These are phyloP conservation scores for Magnaporthiopsis poae DNA, from an alignment of 2,329 filamentous ascomycete genomes.

Conservation along the genomic window DNA sequence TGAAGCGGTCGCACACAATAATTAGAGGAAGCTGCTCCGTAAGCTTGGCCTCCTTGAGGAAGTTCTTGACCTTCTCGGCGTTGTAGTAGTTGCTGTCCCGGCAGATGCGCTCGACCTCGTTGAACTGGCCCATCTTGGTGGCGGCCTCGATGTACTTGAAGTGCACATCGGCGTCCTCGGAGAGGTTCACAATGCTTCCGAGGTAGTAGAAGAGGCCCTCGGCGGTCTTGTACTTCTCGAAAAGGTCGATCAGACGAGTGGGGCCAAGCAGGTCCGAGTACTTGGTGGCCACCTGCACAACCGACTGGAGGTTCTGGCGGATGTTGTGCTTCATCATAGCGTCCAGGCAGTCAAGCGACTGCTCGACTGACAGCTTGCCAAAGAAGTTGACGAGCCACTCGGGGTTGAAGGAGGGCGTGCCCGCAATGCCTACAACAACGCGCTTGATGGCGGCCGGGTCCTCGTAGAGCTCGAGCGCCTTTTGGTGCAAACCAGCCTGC, in stretches of 20 bases:
- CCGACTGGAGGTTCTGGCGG: slow-evolving; percentile 87
- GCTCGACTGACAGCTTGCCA: slow-evolving; percentile 86
- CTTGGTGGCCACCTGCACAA: slow-evolving; percentile 92
- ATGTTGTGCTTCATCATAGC: slow-evolving; percentile 96
- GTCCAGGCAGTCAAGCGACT: slow-evolving; percentile 85
- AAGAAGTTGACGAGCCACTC: slow-evolving; percentile 93
- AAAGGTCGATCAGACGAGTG: slow-evolving; percentile 78
- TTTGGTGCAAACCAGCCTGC: slow-evolving; percentile 75
- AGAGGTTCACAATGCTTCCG: slow-evolving; percentile 93
- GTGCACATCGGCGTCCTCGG: slow-evolving; percentile 86
- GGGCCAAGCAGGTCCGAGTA: slow-evolving; percentile 90
- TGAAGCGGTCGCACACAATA: slow-evolving; percentile 98
- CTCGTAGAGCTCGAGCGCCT: slow-evolving; percentile 89
- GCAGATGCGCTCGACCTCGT: slow-evolving; percentile 94
- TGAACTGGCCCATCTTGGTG: slow-evolving; percentile 83
- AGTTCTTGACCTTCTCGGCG: slow-evolving; percentile 95
- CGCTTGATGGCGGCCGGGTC: slow-evolving; percentile 85
- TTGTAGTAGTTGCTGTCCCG: slow-evolving; percentile 86
- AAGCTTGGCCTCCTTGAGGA: slow-evolving; percentile 89
- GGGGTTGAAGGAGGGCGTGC: slow-evolving; percentile 72
- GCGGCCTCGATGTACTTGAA: slow-evolving; percentile 99
- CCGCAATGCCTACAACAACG: slow-evolving; percentile 71
- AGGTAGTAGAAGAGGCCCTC: slow-evolving; percentile 98
- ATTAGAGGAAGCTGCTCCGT: slow-evolving; percentile 91
- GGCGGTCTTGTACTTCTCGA: slow-evolving; percentile 94